phyloP scores from a whole-genome alignment of 495 filamentous ascomycete genomes.

The Penicillium pulvis region DNA sequence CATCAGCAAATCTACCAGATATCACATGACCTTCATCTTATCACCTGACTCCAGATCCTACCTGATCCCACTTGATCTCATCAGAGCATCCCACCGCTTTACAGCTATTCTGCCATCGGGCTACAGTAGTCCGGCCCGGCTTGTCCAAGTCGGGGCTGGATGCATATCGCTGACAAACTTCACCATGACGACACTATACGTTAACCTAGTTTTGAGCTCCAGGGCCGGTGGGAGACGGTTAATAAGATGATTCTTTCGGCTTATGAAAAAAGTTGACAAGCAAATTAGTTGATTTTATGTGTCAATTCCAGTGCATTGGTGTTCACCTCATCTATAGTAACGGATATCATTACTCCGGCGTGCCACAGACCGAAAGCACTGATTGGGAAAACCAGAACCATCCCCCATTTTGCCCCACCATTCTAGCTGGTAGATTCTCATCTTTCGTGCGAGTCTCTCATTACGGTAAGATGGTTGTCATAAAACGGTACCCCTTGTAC shows the following conservation, averaged over 20 bases:
- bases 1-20: neutral
- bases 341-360: constrained; percentile 17
- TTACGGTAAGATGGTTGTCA: neutral
- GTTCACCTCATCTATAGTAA: constrained; percentile 1
- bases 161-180: constrained; percentile 24
- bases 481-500: neutral
- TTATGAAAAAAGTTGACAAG: too few species aligned
- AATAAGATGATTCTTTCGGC: neutral
- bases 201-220: constrained; percentile 6
- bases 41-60: neutral
- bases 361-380: constrained; percentile 36
- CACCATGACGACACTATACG: constrained; percentile 28
- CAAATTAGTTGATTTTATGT: constrained; percentile 1
- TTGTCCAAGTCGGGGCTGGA: constrained; percentile 16
- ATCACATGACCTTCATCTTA: neutral
- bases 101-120: constrained; percentile 4
- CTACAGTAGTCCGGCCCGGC: constrained; percentile 40
- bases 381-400: constrained; percentile 37
- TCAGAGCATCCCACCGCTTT: neutral
- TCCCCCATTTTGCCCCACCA: constrained; percentile 30
- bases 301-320: neutral
- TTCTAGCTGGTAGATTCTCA: constrained; percentile 4
- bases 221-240: neutral
- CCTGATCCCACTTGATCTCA: neutral
- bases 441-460: constrained; percentile 15